A percentile compares a stretch with the other conserved stretches of the same genome.
Evolutionary conservation across 2,329 filamentous ascomycete genomes (phyloP).

Genomic region (Didymella pomorum): DNA sequence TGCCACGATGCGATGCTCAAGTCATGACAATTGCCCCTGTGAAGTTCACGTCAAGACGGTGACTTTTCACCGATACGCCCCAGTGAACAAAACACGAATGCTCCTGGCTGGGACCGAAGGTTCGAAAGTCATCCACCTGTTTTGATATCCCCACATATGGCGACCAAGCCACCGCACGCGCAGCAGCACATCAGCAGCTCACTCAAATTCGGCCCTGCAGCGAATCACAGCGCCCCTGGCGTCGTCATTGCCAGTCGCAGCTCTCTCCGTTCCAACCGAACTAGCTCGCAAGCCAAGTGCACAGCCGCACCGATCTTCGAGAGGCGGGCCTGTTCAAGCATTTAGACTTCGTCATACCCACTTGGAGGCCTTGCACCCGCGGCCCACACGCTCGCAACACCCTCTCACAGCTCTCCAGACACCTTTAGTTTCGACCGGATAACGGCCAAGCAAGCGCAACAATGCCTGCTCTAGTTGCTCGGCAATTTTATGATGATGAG

Average conservation of each 20-base stretch:
- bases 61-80: conserved; percentile 12
- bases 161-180: conserved; percentile 17
- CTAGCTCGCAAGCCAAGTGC: conserved; percentile 19
- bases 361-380: conserved; percentile 5
- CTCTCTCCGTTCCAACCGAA: conserved; percentile 17
- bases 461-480: conserved; percentile 32
- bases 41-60: background rate
- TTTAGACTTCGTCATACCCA: conserved; percentile 26
- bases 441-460: conserved; percentile 19
- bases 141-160: conserved; percentile 10
- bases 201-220: conserved; percentile 2
- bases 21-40: conserved; percentile 5
- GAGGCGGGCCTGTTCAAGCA: conserved; percentile 22
- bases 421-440: conserved; percentile 19
- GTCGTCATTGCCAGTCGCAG: conserved; percentile 17
- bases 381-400: conserved; percentile 20
- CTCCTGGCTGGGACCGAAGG: conserved; percentile 1
- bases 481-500: conserved; percentile 34
- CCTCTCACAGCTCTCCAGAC: conserved; percentile 24
- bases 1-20: background rate
- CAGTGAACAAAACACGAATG: conserved; percentile 3
- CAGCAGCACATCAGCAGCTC: conserved; percentile 20
- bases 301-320: conserved; percentile 23
- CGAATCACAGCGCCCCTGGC: conserved; percentile 14
- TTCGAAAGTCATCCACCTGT: conserved; percentile 15